Evolutionary conservation across 83 land plant species (phyloP).

Genomic region (Picea abies): DNA sequence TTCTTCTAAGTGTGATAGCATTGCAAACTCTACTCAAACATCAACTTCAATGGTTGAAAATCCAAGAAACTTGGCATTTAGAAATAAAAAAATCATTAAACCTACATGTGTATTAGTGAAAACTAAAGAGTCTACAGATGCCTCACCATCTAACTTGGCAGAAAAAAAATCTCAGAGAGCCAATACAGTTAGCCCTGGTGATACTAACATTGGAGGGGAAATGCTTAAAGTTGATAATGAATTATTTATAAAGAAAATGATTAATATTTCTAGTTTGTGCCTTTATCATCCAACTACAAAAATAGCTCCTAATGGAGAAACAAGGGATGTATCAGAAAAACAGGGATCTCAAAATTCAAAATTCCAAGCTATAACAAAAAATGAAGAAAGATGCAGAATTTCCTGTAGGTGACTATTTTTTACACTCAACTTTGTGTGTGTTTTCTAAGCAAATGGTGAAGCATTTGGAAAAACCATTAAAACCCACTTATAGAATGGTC

Average conservation of each 20-base stretch:
- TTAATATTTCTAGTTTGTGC: background rate
- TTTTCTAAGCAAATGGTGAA: too few relatives aligned
- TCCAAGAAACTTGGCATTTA: background rate
- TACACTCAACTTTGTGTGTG: too few relatives aligned
- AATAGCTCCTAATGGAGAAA: slow-evolving; percentile 6
- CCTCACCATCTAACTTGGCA: background rate
- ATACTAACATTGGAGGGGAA: background rate
- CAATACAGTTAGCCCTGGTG: background rate
- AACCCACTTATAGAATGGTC: too few relatives aligned
- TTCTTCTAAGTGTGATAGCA: background rate
- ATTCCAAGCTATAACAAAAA: too few relatives aligned
- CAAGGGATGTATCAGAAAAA: too few relatives aligned
- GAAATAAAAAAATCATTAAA: background rate
- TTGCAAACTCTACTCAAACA: background rate
- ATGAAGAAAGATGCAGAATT: too few relatives aligned
- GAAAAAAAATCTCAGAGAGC: too few relatives aligned
- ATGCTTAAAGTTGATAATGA: background rate
- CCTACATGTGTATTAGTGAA: background rate
- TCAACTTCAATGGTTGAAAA: background rate
- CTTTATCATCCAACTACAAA: background rate
- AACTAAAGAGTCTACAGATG: background rate
- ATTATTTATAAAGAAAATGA: background rate
- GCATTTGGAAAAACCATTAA: too few relatives aligned
- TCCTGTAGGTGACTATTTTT: too few relatives aligned
- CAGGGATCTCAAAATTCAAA: too few relatives aligned